These are phyloP conservation scores for Fusarium sp. DNA, from an alignment of 2,329 filamentous ascomycete genomes.

Conservation along the genomic window DNA sequence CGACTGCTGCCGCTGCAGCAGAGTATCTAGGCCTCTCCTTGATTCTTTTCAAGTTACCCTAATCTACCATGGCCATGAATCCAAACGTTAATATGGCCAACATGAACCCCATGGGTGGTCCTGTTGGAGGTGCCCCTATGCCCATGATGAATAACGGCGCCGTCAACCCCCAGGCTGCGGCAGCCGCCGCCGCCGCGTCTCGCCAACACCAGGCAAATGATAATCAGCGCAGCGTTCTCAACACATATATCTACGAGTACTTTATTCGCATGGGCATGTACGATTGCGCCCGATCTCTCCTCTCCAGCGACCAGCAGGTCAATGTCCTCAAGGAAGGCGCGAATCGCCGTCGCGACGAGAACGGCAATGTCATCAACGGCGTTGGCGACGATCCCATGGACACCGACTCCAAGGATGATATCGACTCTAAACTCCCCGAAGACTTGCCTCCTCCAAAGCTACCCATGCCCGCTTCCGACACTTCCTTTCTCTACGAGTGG, in stretches of 20 bases:
- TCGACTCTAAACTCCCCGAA: constrained; percentile 77
- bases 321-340: constrained; percentile 76
- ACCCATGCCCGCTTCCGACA: constrained; percentile 72
- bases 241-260: constrained; percentile 92
- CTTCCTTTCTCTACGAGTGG: constrained; percentile 95
- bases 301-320: constrained; percentile 73
- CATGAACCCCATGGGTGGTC: constrained; percentile 76
- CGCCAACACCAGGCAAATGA: constrained; percentile 58
- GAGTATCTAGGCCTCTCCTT: constrained; percentile 39
- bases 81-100: constrained; percentile 72
- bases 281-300: constrained; percentile 81
- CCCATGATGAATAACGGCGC: constrained; percentile 74
- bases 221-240: constrained; percentile 69
- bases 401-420: constrained; percentile 82
- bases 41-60: constrained; percentile 32
- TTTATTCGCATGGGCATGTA: constrained; percentile 87
- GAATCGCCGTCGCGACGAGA: constrained; percentile 73
- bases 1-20: constrained; percentile 43
- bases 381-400: constrained; percentile 81
- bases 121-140: constrained; percentile 69
- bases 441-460: constrained; percentile 83
- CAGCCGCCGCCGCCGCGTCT: constrained; percentile 47
- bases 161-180: constrained; percentile 50
- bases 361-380: constrained; percentile 75
- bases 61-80: constrained; percentile 61